Evolutionary conservation across 371 early-diverging fungal genomes (phyloP), one percentile per base, ranked within the genome.

Genomic region (Circinella minor): DNA sequence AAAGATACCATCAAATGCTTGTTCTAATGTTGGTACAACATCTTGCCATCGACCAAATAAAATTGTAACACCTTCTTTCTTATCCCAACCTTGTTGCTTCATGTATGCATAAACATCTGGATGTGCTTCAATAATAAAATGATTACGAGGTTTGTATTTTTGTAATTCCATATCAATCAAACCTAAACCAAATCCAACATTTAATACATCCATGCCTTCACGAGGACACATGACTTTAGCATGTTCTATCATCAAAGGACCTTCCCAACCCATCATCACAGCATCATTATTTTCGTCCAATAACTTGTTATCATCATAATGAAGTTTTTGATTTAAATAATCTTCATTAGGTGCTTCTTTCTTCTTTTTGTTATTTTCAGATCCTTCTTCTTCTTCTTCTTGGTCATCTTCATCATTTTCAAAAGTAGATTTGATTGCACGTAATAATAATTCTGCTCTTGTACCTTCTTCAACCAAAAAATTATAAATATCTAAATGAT

Each of bases 261-360:
- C 82, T 75, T 98, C 98, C 98, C 98, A 96, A 54, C 93, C 95
- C 98, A 98, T 98, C 98, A 97, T 97, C 11, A 98, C 97, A 37
- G 92, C 98, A 80, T 98, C 95, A 46, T 89, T 85, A 54, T 96
- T 93, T 14, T 84, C 90, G 72, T 97, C 98, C 74, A 97, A 76
- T 47, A 96, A 71, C 49, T 89, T 86, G 48, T 87, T 88, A 48
- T 90, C 92, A 62, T 93, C 91, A 71, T 93, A 94, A 60, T 88
- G 90, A 7, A 94, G 81, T 6, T 91, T 90, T 73, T 91, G 88
- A 20, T 85, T 71, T 51, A 98, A 79, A 73, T 94, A 98, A 9
- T 89, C 92, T 68, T 89, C 84, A 71, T 95, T 96, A 38, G 94
- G 89, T 13, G n/a, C 57, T 51, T n/a, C n/a, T 15, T 51, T 51